Conservation (phyloP, 176 grass and related monocot species). For the Musa troglodytarum region DNA sequence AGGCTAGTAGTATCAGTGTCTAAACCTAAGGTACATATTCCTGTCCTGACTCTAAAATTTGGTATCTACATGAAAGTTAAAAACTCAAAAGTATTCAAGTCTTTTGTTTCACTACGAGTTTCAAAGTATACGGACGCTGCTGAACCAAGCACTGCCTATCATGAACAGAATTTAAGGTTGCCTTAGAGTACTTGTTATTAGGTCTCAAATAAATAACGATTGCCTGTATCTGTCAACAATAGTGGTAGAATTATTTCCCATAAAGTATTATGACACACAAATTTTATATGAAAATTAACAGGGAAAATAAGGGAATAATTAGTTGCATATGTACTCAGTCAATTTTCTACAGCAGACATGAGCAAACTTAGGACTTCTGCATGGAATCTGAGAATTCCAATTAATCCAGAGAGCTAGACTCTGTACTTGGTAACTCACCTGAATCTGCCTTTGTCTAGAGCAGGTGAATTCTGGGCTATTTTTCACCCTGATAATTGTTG, state of each 20-base stretch:
- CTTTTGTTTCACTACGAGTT: background rate
- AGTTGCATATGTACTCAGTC: too few relatives aligned
- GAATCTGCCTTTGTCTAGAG: background rate
- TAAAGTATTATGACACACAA: background rate
- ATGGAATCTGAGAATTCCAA: too few relatives aligned
- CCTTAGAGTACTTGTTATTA: too few relatives aligned
- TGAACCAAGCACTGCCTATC: background rate
- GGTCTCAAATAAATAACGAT: too few relatives aligned
- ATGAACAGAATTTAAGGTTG: too few relatives aligned
- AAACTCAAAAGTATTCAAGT: background rate
- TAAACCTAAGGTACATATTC: slow-evolving; percentile 57
- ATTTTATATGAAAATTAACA: background rate
- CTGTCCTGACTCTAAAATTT: background rate
- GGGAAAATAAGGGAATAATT: too few relatives aligned
- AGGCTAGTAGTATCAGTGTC: slow-evolving; percentile 35
- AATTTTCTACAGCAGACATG: too few relatives aligned
- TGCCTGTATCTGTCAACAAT: too few relatives aligned
- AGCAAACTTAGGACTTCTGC: too few relatives aligned
- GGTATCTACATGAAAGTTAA: slow-evolving; percentile 11
- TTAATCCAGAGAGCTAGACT: too few relatives aligned
- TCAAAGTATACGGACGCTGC: background rate
- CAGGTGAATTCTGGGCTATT: background rate
- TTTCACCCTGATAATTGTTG: background rate
- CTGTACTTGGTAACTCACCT: background rate
- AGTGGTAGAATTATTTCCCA: background rate